Base-by-base conservation (phyloP, 345 rosid genomes). In the Eucalyptus decipiens region DNA sequence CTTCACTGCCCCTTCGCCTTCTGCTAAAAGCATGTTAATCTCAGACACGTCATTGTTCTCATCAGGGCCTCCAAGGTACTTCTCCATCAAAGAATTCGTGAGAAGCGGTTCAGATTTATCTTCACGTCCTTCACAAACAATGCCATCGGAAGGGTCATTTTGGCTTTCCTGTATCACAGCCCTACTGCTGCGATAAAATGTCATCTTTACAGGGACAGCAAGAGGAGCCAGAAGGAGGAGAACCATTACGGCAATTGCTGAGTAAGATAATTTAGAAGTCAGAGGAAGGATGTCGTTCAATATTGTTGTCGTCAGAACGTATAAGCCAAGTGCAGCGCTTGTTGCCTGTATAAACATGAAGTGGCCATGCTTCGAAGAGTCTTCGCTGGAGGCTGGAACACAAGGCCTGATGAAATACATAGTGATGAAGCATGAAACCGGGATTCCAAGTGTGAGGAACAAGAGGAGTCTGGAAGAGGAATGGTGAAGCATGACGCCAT, bases 1-100 rank as follows among this genome's bases (percentile, higher is more conserved):
- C 93, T 93, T 93, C 87, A 95, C 91, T 3, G 96, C 97, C 28
- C 97, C 97, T 86, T 95, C 95, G 17, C 97, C 96, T 81, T 91
- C 94, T 60, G 96, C 96, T 88, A 96, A 93, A 91, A 96, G 97
- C 93, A 96, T 91, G 40, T 91, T 95, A 86, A 95, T 93, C 89
- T 94, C 96, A 4, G 93, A 92, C 47, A 50, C 88, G 5, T 92
- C 95, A 47, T 93, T 95, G 43, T 19, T 60, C 89, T 90, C 93
- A 51, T 47, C 87, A 42, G 92, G 93, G 86, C 91, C 92, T 83
- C 94, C 95, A 11, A 93, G 90, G 17, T 87, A 51, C 13, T 89
- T 81, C 17, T 89, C 40, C 19, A 93, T 93, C 48, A 91, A 89
- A 60, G 95, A 92, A 69, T 92, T 86, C 37, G 50, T 89, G 90